phyloP scores from a whole-genome alignment of 371 early-diverging fungal species.

The Chytridium lagenaria region DNA sequence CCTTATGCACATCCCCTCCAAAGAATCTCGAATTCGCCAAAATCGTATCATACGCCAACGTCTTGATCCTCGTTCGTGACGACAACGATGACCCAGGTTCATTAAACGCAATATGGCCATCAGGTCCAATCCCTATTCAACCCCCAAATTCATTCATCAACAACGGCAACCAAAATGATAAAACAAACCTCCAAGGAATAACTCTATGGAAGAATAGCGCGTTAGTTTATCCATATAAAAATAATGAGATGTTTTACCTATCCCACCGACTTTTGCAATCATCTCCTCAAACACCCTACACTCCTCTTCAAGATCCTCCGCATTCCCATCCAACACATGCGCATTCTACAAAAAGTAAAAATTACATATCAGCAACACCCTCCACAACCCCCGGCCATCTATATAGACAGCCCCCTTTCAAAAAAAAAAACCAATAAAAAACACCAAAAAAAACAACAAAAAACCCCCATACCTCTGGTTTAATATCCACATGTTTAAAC shows the following conservation, averaged over 20 bases:
- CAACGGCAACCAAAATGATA: no score
- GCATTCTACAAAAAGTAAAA: slow-evolving; percentile 66
- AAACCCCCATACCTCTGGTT: slow-evolving; percentile 42
- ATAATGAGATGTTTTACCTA: slow-evolving; percentile 67
- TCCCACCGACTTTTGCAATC: slow-evolving; percentile 78
- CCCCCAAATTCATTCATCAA: no score
- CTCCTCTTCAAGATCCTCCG: slow-evolving; percentile 78
- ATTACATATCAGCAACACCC: slow-evolving; percentile 32
- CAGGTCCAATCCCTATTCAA: slow-evolving; percentile 92
- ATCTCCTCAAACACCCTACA: slow-evolving; percentile 80
- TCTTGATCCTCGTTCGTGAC: slow-evolving; percentile 86
- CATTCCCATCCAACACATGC: slow-evolving; percentile 84
- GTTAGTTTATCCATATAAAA: no score
- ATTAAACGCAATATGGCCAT: slow-evolving; percentile 92
- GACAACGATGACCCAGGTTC: slow-evolving; percentile 89
- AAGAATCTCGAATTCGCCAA: slow-evolving; percentile 89
- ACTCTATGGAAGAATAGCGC: neutral
- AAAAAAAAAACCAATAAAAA: no score
- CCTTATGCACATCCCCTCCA: slow-evolving; percentile 84
- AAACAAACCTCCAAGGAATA: slow-evolving; percentile 42
- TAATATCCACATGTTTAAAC: slow-evolving; percentile 83
- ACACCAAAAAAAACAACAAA: neutral
- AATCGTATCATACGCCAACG: slow-evolving; percentile 89
- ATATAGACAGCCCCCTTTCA: no score
- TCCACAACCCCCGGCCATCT: no score